Conservation (phyloP, 345 rosid species). For the Gossypium rotundifolium region DNA sequence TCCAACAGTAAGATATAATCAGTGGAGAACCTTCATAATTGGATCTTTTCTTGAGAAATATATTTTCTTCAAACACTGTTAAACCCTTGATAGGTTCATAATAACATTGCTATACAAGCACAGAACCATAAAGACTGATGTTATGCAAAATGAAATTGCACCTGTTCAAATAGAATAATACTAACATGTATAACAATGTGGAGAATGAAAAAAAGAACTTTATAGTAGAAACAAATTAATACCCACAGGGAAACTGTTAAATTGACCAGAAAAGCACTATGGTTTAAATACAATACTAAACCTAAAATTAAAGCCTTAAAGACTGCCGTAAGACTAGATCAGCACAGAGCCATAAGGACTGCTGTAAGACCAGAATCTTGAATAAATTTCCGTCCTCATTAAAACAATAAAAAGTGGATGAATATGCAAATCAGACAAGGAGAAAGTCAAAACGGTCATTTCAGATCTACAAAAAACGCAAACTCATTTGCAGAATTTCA, state of each 20-base stretch:
- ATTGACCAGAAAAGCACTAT: background rate
- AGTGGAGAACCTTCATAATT: conserved; percentile 1
- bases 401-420: background rate
- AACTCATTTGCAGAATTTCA: background rate
- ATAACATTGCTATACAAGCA: background rate
- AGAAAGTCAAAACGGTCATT: background rate
- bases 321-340: background rate
- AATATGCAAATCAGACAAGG: background rate
- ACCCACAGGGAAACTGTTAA: background rate
- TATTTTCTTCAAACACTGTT: background rate
- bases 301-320: background rate
- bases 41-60: background rate
- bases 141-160: background rate
- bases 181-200: background rate
- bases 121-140: background rate
- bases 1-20: conserved; percentile 20
- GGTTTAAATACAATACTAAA: background rate
- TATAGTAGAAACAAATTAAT: background rate
- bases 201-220: background rate
- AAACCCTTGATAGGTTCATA: background rate
- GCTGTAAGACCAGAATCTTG: background rate
- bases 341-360: too few relatives aligned
- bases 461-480: background rate
- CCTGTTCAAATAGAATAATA: background rate
- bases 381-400: background rate